These are phyloP conservation scores for Leccinum boreale DNA, from an alignment of 768 basidiomycete genomes.

Conservation along the genomic window DNA sequence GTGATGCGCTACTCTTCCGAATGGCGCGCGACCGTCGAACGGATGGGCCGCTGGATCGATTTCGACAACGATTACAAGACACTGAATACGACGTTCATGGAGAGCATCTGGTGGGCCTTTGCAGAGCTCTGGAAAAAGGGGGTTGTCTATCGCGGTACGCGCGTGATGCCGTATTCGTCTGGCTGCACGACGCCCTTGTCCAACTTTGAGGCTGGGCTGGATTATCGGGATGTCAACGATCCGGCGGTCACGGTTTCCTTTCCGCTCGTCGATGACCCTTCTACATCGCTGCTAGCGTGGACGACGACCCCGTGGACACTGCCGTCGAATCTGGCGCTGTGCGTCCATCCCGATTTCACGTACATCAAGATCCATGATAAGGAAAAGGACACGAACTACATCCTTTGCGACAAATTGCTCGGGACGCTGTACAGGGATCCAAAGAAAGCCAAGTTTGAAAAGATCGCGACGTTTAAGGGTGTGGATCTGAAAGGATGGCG, in stretches of 20 bases:
- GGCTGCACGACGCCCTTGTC: conserved; percentile 94
- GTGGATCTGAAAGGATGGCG: conserved; percentile 94
- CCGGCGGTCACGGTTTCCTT: conserved; percentile 96
- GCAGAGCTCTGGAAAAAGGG: conserved; percentile 85
- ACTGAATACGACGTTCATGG: conserved; percentile 91
- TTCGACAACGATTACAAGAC: conserved; percentile 99
- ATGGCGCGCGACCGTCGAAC: conserved; percentile 93
- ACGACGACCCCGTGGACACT: conserved; percentile 99
- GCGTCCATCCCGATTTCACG: conserved; percentile 93
- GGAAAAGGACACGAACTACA: conserved; percentile 82
- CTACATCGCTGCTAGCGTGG: conserved; percentile 91
- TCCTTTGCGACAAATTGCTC: conserved; percentile 85
- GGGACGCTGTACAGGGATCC: conserved; percentile 92
- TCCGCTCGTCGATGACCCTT: conserved; percentile 89
- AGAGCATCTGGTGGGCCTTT: conserved; percentile 99
- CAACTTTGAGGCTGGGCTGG: conserved; percentile 94
- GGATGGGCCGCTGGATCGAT: conserved; percentile 99
- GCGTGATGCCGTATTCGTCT: conserved; percentile 98
- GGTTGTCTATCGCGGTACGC: conserved; percentile 88
- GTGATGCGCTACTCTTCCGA: conserved; percentile 96
- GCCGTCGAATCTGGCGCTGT: conserved; percentile 91
- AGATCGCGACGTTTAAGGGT: conserved; percentile 83
- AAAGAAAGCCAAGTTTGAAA: conserved; percentile 96
- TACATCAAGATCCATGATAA: conserved; percentile 97
- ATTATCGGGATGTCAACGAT: conserved; percentile 91